These are phyloP conservation scores for Mycosphaerelloides madeirae DNA, from an alignment of 2,329 filamentous ascomycete species.

Conservation along the genomic window DNA sequence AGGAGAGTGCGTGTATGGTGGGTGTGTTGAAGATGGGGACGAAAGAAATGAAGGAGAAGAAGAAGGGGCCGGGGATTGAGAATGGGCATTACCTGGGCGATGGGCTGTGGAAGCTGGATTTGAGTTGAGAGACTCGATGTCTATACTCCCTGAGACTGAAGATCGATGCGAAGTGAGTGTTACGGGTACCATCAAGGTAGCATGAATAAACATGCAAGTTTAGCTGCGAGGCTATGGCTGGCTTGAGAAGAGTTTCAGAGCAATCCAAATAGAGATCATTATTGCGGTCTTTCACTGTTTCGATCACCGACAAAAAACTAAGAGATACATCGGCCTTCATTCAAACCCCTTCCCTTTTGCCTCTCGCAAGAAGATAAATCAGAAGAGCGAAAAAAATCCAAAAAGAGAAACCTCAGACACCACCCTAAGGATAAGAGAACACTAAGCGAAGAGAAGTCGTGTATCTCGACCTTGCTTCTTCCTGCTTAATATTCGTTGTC, in stretches of 20 bases:
- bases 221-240: background rate
- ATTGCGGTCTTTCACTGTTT: no score
- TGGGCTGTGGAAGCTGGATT: slow-evolving; percentile 75
- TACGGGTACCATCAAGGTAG: background rate
- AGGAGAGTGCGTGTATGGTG: slow-evolving; percentile 84
- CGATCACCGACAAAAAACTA: no score
- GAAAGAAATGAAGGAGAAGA: slow-evolving; percentile 86
- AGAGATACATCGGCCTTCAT: no score
- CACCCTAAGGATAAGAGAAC: no score
- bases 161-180: background rate
- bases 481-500: no score
- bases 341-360: no score
- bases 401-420: no score
- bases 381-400: no score
- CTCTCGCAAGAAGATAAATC: no score
- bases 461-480: no score
- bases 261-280: background rate
- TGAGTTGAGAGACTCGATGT: slow-evolving; percentile 42
- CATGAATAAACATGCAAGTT: background rate
- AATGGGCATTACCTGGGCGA: slow-evolving; percentile 91
- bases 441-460: no score
- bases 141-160: background rate
- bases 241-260: no score
- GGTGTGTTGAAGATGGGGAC: slow-evolving; percentile 80
- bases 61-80: slow-evolving; percentile 91